Percentiles rank a stretch among this genome's conserved stretches.
Conservation (phyloP, 2,329 filamentous ascomycete species). For the Fusarium sp. region DNA sequence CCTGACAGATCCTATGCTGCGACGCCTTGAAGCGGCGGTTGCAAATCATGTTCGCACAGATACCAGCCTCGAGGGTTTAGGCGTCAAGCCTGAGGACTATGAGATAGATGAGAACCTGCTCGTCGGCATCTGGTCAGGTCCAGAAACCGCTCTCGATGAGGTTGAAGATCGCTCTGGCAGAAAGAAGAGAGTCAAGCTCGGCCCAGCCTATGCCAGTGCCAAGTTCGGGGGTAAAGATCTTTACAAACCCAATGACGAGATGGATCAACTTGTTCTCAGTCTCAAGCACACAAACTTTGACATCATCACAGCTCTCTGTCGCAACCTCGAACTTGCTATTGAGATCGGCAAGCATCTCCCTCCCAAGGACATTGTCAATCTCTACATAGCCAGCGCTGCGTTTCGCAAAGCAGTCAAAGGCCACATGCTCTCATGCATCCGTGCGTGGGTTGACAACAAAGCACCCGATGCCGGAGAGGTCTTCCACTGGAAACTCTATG, state of each 20-base stretch:
- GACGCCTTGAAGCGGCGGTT: constrained; percentile 23
- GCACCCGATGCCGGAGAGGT: constrained; percentile 68
- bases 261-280: constrained; percentile 37
- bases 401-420: constrained; percentile 73
- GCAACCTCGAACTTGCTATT: constrained; percentile 66
- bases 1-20: constrained; percentile 20
- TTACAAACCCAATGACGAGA: constrained; percentile 39
- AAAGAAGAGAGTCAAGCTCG: constrained; percentile 51
- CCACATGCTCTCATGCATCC: constrained; percentile 70
- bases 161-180: constrained; percentile 22
- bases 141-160: constrained; percentile 21
- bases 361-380: constrained; percentile 68
- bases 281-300: constrained; percentile 53
- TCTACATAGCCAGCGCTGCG: constrained; percentile 74
- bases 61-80: constrained; percentile 21
- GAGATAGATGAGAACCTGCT: constrained; percentile 12
- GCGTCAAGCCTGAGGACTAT: constrained; percentile 12
- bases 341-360: constrained; percentile 67
- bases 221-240: constrained; percentile 52
- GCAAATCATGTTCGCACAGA: constrained; percentile 28
- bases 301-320: constrained; percentile 60
- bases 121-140: constrained; percentile 1
- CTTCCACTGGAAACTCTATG: constrained; percentile 74
- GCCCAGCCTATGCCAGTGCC: constrained; percentile 43
- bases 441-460: constrained; percentile 65